Evolutionary conservation across 1,284 basidiomycete genomes (phyloP), one percentile per base, ranked within the genome.

Genomic region (Ganoderma multipileum): DNA sequence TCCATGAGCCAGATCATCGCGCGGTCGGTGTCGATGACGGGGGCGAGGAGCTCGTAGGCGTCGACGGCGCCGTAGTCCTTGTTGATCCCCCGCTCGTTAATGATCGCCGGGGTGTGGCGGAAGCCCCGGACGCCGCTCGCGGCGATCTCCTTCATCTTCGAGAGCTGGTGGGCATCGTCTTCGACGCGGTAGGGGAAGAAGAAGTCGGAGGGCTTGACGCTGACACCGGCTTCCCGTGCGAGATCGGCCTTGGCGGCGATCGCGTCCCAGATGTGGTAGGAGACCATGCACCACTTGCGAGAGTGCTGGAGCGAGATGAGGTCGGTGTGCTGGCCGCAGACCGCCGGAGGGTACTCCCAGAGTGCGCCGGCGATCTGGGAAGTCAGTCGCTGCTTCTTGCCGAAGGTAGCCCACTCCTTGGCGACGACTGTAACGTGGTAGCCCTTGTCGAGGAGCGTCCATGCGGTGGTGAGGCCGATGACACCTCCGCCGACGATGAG

Each of bases 1-100:
- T 71, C 63, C 26, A 71, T 74, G 44, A 82, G 69, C 78, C 79
- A 80, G 41, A 68, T 70, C 78, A 82, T 80, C 68, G 78, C 78
- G n/a, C 71, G 73, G 72, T 82, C 81, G 14, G 80, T 81, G 70
- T 82, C 81, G 64, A 82, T 77, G 66, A 80, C 76, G 16, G 81
- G 81, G 1, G 79, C 76, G 26, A 78, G 68, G 63, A 79, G 74
- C 67, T 79, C 76, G 71, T 82, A 82, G 3, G 81, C 79, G 62
- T 82, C 81, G 30, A 79, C 76, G 26, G 78, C 79, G 16, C 77
- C 78, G 16, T 76, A 76, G 26, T 72, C 69, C 52, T 74, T 76
- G 67, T 78, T 78, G 42, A 81, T 74, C 4, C 74, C 72, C 59
- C 77, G 76, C 65, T 73, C 68, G 14, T 65, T 63, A 33, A 73